A percentile compares a stretch with the other conserved stretches of the same genome.
These are phyloP conservation scores for Chytriomyces confervae DNA, from an alignment of 192 early-diverging fungal genomes.

Conservation along the genomic window DNA sequence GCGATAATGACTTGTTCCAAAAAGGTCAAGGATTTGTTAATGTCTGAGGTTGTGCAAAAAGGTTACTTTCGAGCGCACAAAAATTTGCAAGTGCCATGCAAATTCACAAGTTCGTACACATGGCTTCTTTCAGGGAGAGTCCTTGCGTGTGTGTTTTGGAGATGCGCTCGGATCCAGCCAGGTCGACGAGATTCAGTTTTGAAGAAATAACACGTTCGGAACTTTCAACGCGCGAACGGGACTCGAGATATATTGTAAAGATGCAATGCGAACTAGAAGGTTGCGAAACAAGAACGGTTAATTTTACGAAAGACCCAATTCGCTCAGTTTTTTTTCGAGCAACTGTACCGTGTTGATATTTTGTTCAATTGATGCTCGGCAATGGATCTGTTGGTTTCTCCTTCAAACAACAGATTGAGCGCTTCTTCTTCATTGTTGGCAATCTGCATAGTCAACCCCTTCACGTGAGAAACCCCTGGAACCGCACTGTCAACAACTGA, in stretches of 20 bases:
- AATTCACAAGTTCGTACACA: conserved; percentile 51
- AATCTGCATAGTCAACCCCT: conserved; percentile 56
- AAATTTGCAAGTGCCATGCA: background rate
- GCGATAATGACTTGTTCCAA: conserved; percentile 72
- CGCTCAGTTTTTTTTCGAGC: background rate
- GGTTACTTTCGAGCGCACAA: background rate
- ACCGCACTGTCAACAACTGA: background rate
- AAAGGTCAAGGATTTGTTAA: conserved; percentile 68
- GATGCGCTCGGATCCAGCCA: conserved; percentile 64
- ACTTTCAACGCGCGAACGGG: conserved; percentile 62
- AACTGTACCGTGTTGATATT: conserved; percentile 55
- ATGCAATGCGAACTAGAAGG: conserved; percentile 66
- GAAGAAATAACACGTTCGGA: conserved; percentile 62
- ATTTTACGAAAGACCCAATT: too few relatives aligned
- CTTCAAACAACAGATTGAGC: conserved; percentile 67
- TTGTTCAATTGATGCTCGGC: conserved; percentile 68
- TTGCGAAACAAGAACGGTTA: conserved; percentile 21
- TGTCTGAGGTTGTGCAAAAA: conserved; percentile 44
- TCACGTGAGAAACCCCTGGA: conserved; percentile 59
- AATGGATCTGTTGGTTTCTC: conserved; percentile 65
- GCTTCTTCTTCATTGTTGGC: conserved; percentile 69
- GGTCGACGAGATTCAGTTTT: conserved; percentile 67
- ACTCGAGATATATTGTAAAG: conserved; percentile 67
- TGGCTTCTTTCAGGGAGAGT: conserved; percentile 64
- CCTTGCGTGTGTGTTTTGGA: conserved; percentile 68